These are phyloP conservation scores for Cylindrotheca closterium DNA, from an alignment of 108 stramenopile species.

Conservation along the genomic window DNA sequence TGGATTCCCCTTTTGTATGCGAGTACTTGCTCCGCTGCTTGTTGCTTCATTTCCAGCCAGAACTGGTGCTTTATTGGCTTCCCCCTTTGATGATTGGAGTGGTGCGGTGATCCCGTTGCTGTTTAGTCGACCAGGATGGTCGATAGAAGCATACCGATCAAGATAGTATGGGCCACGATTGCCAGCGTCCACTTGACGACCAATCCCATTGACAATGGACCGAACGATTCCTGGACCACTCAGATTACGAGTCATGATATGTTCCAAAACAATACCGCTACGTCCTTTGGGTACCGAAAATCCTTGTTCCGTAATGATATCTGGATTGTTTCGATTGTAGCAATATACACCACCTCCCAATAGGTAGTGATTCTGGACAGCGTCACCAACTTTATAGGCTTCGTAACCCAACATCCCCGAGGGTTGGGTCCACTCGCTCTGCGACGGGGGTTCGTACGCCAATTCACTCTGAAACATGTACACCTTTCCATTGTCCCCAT, in stretches of 20 bases:
- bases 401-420: neutral
- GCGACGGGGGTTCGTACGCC: slow-evolving; percentile 60
- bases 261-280: slow-evolving; percentile 1
- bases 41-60: too few species aligned
- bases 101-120: too few species aligned
- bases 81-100: too few species aligned
- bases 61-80: too few species aligned
- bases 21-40: too few species aligned
- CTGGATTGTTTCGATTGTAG: slow-evolving; percentile 14
- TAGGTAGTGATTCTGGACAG: neutral
- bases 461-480: slow-evolving; percentile 78
- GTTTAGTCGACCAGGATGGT: too few species aligned
- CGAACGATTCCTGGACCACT: neutral
- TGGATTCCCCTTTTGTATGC: too few species aligned
- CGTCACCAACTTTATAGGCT: slow-evolving; percentile 2
- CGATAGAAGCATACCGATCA: neutral
- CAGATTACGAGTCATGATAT: slow-evolving; percentile 1
- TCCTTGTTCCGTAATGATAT: neutral
- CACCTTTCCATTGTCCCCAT: slow-evolving; percentile 65
- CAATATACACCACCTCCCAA: slow-evolving; percentile 6
- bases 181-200: neutral
- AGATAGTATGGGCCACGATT: neutral
- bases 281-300: neutral
- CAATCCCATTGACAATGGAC: neutral
- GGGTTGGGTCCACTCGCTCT: neutral